Base-by-base conservation (phyloP, 2,329 filamentous ascomycete genomes). In the Trichoderma lentiforme region DNA sequence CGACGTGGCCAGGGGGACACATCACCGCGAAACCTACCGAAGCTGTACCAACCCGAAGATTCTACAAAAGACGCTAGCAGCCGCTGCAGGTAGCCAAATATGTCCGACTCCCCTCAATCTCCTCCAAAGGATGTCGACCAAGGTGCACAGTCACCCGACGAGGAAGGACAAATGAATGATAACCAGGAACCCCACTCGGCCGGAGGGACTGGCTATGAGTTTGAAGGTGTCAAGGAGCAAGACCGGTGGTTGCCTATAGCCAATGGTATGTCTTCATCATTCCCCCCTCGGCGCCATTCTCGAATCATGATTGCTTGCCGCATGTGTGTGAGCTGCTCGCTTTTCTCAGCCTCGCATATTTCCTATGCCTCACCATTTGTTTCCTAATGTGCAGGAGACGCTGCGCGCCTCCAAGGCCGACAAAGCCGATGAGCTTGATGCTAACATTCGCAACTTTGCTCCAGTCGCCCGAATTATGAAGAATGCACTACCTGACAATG, bases 391-490 rank as follows among this genome's bases (percentile, higher is more conserved):
- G 79, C 83, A 85, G 71, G 84, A 85, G 80, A 83, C 83, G 79
- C 81, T 80, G 77, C 80, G 83, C 80, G 80, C 82, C 76, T 84
- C 84, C 72, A 86, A 85, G 77, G 75, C 79, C 71, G 85, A 87
- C 78, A 85, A 83, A 78, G 78, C 80, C 76, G 86, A 88, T 81
- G 80, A 87, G 73, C 89, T 90, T 78, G 93, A 96, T 89, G 93
- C 94, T 97, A 95, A 97, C 87, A 96, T 96, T 86, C 90, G 92
- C 80, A 96, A 96, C 85, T 94, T 93, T 89, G 92, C 90, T 84
- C 91, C 92, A 99, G 96, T 99, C 79, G 96, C 96, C 76, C 92
- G 96, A 71, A 98, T 99, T 82, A 99, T 99, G 96, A 99, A 99
- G 84, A 92, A 94, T 78, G 96, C 96, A 7, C 87, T 99, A 63